A percentile compares a stretch with the other conserved stretches of the same genome.
Conservation (phyloP, 1,139 yeast genomes). For the Saccharomyces hybrid region DNA sequence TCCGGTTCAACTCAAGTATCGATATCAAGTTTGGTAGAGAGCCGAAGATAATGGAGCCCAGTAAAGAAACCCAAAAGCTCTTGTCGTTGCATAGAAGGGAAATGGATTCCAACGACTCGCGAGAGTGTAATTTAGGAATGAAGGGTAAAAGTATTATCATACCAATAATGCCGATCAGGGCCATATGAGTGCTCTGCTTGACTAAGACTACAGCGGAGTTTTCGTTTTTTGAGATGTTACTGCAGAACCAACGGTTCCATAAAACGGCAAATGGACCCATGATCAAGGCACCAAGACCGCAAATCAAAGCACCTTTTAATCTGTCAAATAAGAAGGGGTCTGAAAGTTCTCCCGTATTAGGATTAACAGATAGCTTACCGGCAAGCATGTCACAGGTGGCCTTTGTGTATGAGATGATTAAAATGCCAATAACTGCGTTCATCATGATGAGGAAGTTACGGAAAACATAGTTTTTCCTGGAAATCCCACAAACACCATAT, state of each 20-base stretch:
- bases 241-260: slow-evolving; percentile 18
- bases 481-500: slow-evolving; percentile 18
- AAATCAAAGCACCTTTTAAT: slow-evolving; percentile 24
- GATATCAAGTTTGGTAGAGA: slow-evolving; percentile 21
- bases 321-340: slow-evolving; percentile 30
- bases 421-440: slow-evolving; percentile 12
- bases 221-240: slow-evolving; percentile 8
- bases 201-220: slow-evolving; percentile 11
- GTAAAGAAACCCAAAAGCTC: slow-evolving; percentile 20
- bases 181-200: slow-evolving; percentile 19
- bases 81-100: slow-evolving; percentile 17
- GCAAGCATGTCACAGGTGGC: slow-evolving; percentile 24
- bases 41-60: slow-evolving; percentile 21
- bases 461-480: slow-evolving; percentile 10
- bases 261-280: slow-evolving; percentile 26
- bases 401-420: slow-evolving; percentile 22
- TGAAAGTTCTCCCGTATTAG: slow-evolving; percentile 23
- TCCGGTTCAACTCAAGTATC: slow-evolving; percentile 17
- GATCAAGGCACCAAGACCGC: slow-evolving; percentile 23
- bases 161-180: slow-evolving; percentile 19
- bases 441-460: slow-evolving; percentile 12
- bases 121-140: slow-evolving; percentile 13
- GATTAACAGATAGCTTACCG: slow-evolving; percentile 22
- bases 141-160: slow-evolving; percentile 20
- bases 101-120: slow-evolving; percentile 9